phyloP scores from a whole-genome alignment of 768 basidiomycete species.

The Lentinula sp. region DNA sequence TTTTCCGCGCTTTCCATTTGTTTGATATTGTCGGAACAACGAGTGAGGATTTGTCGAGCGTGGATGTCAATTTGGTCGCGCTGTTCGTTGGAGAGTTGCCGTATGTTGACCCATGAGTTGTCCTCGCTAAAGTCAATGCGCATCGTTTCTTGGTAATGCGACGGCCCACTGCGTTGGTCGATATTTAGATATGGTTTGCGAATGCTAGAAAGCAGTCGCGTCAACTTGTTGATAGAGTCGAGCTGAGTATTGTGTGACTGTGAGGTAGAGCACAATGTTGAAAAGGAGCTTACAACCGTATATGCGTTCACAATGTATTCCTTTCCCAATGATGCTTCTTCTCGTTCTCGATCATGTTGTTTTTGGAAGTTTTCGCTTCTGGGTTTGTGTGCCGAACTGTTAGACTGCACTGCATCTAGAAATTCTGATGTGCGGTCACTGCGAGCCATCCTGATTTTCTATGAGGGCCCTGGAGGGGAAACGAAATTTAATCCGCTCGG shows the following conservation, averaged over 20 bases:
- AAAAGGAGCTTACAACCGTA: conserved; percentile 42
- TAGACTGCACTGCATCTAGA: conserved; percentile 43
- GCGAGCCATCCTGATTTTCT: conserved; percentile 35
- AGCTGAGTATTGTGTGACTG: conserved; percentile 36
- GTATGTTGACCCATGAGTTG: conserved; percentile 56
- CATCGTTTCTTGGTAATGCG: conserved; percentile 44
- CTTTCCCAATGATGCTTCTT: conserved; percentile 41
- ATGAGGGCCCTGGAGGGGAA: too few species aligned
- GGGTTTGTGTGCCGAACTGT: conserved; percentile 39
- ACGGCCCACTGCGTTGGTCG: conserved; percentile 49
- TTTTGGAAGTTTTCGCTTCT: conserved; percentile 27
- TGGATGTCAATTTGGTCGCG: conserved; percentile 95
- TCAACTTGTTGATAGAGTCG: conserved; percentile 64
- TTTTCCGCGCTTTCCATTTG: conserved; percentile 87
- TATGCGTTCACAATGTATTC: conserved; percentile 75
- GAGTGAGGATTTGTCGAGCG: conserved; percentile 76
- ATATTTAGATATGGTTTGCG: conserved; percentile 86
- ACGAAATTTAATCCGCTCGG: background rate
- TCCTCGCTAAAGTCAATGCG: conserved; percentile 51
- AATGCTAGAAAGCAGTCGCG: conserved; percentile 67
- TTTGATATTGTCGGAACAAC: conserved; percentile 82
- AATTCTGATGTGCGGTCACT: conserved; percentile 62
- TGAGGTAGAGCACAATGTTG: background rate
- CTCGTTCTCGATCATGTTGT: conserved; percentile 29
- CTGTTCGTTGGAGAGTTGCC: conserved; percentile 81